These are phyloP conservation scores for Pestalotiopsis sp. DNA, from an alignment of 2,329 filamentous ascomycete genomes.

Conservation along the genomic window DNA sequence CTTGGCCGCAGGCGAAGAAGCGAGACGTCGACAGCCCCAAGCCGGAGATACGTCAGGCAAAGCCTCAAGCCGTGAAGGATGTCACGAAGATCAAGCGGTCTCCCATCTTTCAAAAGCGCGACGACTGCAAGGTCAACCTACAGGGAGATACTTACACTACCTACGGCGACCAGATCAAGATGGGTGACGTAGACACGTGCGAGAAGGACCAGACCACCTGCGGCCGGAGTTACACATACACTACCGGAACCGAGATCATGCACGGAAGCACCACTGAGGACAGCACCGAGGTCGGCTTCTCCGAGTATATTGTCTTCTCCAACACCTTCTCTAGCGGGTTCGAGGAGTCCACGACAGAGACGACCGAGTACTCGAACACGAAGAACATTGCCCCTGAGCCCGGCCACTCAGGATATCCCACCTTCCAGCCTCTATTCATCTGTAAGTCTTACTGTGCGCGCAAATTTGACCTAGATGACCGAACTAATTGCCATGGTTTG, in stretches of 20 bases:
- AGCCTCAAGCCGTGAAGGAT: background rate
- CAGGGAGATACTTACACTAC: background rate
- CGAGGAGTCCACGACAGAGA: background rate
- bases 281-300: background rate
- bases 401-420: background rate
- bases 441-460: background rate
- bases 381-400: background rate
- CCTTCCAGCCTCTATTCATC: background rate
- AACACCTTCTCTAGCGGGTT: background rate
- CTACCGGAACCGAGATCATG: background rate
- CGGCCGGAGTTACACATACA: background rate
- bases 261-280: background rate
- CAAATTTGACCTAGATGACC: background rate
- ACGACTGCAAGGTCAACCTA: background rate
- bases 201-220: background rate
- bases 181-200: background rate
- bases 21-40: background rate
- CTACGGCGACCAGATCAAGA: background rate
- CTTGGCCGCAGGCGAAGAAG: no score
- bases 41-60: background rate
- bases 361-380: background rate
- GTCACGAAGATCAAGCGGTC: background rate
- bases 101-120: background rate
- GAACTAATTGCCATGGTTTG: background rate
- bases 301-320: background rate